phyloP scores from a whole-genome alignment of 176 grass and related monocot species.

The Zea mays region DNA sequence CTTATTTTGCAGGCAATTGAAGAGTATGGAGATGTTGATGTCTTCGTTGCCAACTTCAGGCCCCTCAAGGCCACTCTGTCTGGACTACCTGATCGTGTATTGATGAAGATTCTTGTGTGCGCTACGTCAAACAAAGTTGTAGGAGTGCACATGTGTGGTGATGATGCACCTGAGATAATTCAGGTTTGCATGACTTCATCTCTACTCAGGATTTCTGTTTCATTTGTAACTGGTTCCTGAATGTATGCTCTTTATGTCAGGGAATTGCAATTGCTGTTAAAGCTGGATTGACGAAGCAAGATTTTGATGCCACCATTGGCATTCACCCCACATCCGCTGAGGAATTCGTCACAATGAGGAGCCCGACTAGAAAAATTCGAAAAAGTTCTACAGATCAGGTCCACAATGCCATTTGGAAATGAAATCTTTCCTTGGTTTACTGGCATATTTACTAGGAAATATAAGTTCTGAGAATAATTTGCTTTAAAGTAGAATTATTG shows the following conservation, averaged over 20 bases:
- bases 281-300: slow-evolving; percentile 81
- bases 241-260: slow-evolving; percentile 37
- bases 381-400: slow-evolving; percentile 57
- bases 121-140: slow-evolving; percentile 77
- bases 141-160: slow-evolving; percentile 90
- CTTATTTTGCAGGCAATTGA: slow-evolving; percentile 58
- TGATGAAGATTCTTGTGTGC: slow-evolving; percentile 89
- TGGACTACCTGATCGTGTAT: slow-evolving; percentile 86
- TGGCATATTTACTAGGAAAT: neutral
- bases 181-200: slow-evolving; percentile 55
- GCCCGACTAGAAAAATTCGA: slow-evolving; percentile 64
- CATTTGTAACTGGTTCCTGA: neutral
- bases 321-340: slow-evolving; percentile 90
- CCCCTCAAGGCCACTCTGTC: slow-evolving; percentile 84
- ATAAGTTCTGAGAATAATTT: slow-evolving; percentile 1
- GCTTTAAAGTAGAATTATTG: slow-evolving; percentile 4
- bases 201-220: slow-evolving; percentile 28
- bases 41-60: slow-evolving; percentile 84
- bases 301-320: slow-evolving; percentile 88
- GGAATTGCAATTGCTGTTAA: slow-evolving; percentile 93
- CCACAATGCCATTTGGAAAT: slow-evolving; percentile 12
- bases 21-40: slow-evolving; percentile 76
- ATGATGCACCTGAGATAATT: slow-evolving; percentile 88
- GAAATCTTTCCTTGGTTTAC: neutral
- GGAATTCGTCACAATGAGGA: slow-evolving; percentile 94